phyloP scores from a whole-genome alignment of 371 early-diverging fungal genomes.

The Zopfochytrium polystomum region DNA sequence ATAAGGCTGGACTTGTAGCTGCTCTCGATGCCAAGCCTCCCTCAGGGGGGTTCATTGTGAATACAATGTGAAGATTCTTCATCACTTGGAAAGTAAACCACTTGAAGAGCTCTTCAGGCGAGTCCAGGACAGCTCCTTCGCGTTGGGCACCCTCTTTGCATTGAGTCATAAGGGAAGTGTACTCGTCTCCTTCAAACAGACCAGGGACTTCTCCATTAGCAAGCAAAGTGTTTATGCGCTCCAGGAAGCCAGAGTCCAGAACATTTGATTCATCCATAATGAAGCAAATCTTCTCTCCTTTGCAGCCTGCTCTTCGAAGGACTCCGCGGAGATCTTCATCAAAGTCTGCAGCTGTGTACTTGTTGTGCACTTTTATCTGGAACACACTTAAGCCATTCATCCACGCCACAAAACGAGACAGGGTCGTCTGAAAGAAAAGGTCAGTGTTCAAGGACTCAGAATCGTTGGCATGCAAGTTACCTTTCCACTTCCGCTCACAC shows the following conservation, averaged over 20 bases:
- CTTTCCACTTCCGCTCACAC: constrained; percentile 93
- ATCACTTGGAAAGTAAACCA: constrained; percentile 97
- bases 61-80: constrained; percentile 96
- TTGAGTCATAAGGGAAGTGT: constrained; percentile 86
- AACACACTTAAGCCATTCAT: constrained; percentile 96
- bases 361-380: constrained; percentile 95
- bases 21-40: constrained; percentile 90
- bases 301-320: constrained; percentile 89
- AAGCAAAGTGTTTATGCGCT: constrained; percentile 97
- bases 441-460: background rate
- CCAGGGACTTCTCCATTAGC: constrained; percentile 99
- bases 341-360: constrained; percentile 94
- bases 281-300: constrained; percentile 97
- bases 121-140: constrained; percentile 92
- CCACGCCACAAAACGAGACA: constrained; percentile 98
- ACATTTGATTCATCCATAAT: constrained; percentile 98
- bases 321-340: constrained; percentile 94
- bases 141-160: constrained; percentile 93
- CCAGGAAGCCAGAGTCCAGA: constrained; percentile 92
- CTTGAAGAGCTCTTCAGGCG: constrained; percentile 91
- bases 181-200: constrained; percentile 97
- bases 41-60: constrained; percentile 98
- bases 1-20: constrained; percentile 97
- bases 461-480: constrained; percentile 25
- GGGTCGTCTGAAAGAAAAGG: constrained; percentile 62